Evolutionary conservation across 2,329 filamentous ascomycete species (phyloP).

Genomic region (Tolypocladium endophyticum): DNA sequence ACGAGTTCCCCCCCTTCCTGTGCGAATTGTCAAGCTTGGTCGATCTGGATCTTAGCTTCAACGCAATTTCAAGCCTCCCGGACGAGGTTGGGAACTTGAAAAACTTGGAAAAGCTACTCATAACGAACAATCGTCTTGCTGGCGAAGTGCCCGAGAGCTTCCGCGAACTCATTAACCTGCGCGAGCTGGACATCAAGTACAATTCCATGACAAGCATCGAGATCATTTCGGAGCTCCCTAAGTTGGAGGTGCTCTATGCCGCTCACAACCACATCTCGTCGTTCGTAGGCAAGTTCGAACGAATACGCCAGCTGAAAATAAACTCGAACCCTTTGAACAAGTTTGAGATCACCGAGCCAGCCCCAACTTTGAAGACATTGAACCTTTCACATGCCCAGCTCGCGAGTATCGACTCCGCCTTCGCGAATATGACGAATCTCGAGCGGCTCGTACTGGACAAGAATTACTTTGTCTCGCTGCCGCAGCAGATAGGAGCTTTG

Average conservation of each 20-base stretch:
- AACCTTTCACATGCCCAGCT: slow-evolving; percentile 89
- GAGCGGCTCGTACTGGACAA: slow-evolving; percentile 84
- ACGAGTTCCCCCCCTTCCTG: slow-evolving; percentile 74
- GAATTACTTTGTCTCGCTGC: slow-evolving; percentile 90
- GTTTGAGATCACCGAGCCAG: slow-evolving; percentile 68
- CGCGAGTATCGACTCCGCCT: slow-evolving; percentile 79
- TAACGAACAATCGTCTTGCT: slow-evolving; percentile 85
- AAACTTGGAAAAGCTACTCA: slow-evolving; percentile 79
- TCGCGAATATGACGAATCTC: slow-evolving; percentile 76
- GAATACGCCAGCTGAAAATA: slow-evolving; percentile 72
- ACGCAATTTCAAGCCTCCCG: slow-evolving; percentile 70
- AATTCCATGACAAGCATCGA: slow-evolving; percentile 86
- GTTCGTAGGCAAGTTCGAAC: slow-evolving; percentile 81
- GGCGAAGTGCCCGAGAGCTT: slow-evolving; percentile 67
- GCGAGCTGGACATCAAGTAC: slow-evolving; percentile 90
- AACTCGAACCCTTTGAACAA: slow-evolving; percentile 94
- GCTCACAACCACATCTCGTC: slow-evolving; percentile 90
- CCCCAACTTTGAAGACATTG: slow-evolving; percentile 74
- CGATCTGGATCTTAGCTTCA: slow-evolving; percentile 95
- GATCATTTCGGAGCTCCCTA: slow-evolving; percentile 71
- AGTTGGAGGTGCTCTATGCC: slow-evolving; percentile 76
- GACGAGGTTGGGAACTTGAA: slow-evolving; percentile 67
- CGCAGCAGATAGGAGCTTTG: slow-evolving; percentile 73
- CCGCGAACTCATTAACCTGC: slow-evolving; percentile 62
- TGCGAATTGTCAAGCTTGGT: slow-evolving; percentile 74